A percentile compares a stretch with the other conserved stretches of the same genome.
These are phyloP conservation scores for Elsinoe batatas DNA, from an alignment of 2,329 filamentous ascomycete species.

Conservation along the genomic window DNA sequence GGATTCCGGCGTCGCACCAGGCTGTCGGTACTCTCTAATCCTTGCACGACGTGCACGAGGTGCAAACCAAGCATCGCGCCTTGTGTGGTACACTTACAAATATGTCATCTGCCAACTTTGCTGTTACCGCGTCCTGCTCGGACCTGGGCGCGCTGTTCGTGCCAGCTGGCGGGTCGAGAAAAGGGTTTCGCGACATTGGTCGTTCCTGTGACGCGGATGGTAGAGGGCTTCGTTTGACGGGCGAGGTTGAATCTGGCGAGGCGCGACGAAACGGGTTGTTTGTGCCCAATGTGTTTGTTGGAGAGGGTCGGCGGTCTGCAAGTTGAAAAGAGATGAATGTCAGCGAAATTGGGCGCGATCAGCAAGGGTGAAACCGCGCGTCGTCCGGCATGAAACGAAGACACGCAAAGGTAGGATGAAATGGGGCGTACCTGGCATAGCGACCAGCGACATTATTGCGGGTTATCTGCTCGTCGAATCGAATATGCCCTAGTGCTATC, in stretches of 20 bases:
- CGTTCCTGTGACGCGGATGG: slow-evolving; percentile 48
- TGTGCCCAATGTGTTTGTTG: slow-evolving; percentile 47
- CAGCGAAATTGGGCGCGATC: slow-evolving; percentile 11
- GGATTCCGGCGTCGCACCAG: slow-evolving; percentile 5
- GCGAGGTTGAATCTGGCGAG: slow-evolving; percentile 42
- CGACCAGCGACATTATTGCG: slow-evolving; percentile 11
- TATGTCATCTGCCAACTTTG: slow-evolving; percentile 55
- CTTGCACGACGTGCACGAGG: slow-evolving; percentile 6
- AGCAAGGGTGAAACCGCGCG: slow-evolving; percentile 14
- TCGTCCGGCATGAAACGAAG: slow-evolving; percentile 10
- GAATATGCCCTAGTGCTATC: not conserved
- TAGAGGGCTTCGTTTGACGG: slow-evolving; percentile 24
- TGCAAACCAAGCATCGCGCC: not conserved
- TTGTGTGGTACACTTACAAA: slow-evolving; percentile 53
- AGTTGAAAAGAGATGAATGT: slow-evolving; percentile 8
- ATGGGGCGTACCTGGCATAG: slow-evolving; percentile 12
- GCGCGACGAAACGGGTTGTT: slow-evolving; percentile 70
- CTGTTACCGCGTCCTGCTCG: slow-evolving; percentile 35
- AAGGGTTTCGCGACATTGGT: slow-evolving; percentile 63
- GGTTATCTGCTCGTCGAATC: not conserved
- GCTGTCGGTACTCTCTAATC: slow-evolving; percentile 1
- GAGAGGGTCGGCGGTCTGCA: slow-evolving; percentile 12
- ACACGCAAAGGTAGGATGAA: not conserved
- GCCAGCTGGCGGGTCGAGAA: slow-evolving; percentile 43
- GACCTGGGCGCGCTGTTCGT: slow-evolving; percentile 17